Evolutionary conservation across 2,329 filamentous ascomycete species (phyloP), one percentile per base, ranked within the genome.

Genomic region (Clonostachys chloroleuca): DNA sequence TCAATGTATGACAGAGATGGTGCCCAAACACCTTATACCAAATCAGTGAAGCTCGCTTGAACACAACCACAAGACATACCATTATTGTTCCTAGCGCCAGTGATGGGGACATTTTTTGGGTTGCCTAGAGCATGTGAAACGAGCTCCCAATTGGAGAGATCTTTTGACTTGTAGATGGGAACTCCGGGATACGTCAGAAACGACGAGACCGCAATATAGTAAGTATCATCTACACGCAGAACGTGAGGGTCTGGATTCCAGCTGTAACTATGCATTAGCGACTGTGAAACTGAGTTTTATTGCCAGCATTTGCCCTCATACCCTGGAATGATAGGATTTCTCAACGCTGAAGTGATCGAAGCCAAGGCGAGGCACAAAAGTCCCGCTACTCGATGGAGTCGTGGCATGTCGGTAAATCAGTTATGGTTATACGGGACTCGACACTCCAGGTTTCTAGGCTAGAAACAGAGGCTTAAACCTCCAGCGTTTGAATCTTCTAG

Each of bases 131-230:
- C 54, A 33, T 56, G 51, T 8, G 49, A 52, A 5, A 66, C 57
- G 40, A 62, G 63, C 46, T 69, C 72, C 74, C 75, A 81, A 47
- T 71, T 68, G n/a, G 63, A 52, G 16, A 81, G 56, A 54, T 80
- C 75, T 47, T 65, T 69, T 42, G 69, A 75, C 6, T 74, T 72
- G 55, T 79, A 70, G 34, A 80, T 68, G 1, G 77, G 75, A 4
- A 79, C 59, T 2, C 75, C 76, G 0, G 76, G 76, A 51, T 78
- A 79, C 5, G 66, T 60, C 35, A 73, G 68, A 52, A 79, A 81
- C 7, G 70, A 76, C 0, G 75, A 78, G 0, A 71, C 72, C 3
- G 67, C 71, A 52, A 73, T 76, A 56, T 74, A 78, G 55, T 77
- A 77, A 6, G 68, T 76, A 30, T 68, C 63, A 45, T 72, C 53